Base-by-base conservation (phyloP, 2,329 filamentous ascomycete species). In the Aspergillus brunneoviolaceus region DNA sequence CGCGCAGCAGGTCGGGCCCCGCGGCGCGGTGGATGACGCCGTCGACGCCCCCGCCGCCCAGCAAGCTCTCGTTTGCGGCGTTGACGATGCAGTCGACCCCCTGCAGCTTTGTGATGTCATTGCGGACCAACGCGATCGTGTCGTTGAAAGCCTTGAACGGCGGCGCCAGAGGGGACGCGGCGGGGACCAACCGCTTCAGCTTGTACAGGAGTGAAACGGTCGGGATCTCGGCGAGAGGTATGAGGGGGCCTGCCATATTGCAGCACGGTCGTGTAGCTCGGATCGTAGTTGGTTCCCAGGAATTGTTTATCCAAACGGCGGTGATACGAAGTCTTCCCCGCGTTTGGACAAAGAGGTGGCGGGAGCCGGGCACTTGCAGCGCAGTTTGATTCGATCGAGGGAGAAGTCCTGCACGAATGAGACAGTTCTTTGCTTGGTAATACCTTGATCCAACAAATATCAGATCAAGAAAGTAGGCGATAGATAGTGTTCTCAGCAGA, bases 21-120 rank as follows among this genome's bases (percentile, higher is more conserved):
- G 95, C 94, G 47, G 89, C 92, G 31, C 83, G 77, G 74, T 98
- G 95, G 68, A 98, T 97, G 29, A 92, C 90, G 47, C 89, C 90
- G 70, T 93, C 89, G 16, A 98, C 92, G 39, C 95, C 95, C n/a
- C 92, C 92, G 56, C 95, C 95, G 57, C 93, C 92, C 0, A 90
- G 82, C 0, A 98, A 85, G 1, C 83, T 84, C 10, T 77, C 78
- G 75, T 98, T 98, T 49, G 95, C 94, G 1, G 95, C 94, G 74
- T 98, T 98, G 74, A 98, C 93, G 67, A 97, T 95, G 64, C 89
- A 89, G 70, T 92, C 91, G 50, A 92, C 83, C 6, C 53, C 60
- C 33, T 82, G 74, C 4, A 98, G 85, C 14, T 82, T 87, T 14
- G 93, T 97, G 75, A 98, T 96, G 74, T 96, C 92, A 67, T 86